Evolutionary conservation across 768 basidiomycete genomes (phyloP), one percentile per base, ranked within the genome.

Genomic region (Boletus eberwhitei): DNA sequence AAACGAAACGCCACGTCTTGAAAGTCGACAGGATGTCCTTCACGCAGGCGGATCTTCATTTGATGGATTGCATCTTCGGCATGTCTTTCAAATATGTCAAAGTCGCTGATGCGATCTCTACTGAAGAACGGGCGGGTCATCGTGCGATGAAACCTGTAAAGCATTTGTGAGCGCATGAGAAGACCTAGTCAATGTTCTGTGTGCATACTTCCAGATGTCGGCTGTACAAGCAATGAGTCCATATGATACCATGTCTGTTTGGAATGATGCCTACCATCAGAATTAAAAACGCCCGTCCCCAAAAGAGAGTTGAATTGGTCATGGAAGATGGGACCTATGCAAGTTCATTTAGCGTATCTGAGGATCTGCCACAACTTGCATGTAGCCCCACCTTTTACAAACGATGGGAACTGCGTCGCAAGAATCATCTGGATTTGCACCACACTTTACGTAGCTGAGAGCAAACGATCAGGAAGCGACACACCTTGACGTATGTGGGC

Each of bases 61-160:
- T 70, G 73, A 19, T 43, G 51, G 22, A 75, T 64, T 0, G 69
- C 70, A n/a, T 69, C 64, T 17, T 66, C 60, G 6, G 73, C 64
- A 29, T 75, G 73, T 48, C 59, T 61, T 42, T 77, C 73, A 49
- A 77, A 77, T 7, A 70, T 71, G 38, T 75, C 71, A 50, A 77
- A 76, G 53, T 77, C 66, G 29, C 67, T 68, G 56, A 75, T 69
- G n/a, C 74, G 65, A 22, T 76, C 72, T 39, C 55, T 73, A 50
- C 41, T 70, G 62, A 77, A 77, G 65, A 77, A 77, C 3, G 75
- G 75, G 22, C 75, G 70, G 2, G 76, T 71, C 73, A 77, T 77
- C 6, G 63, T 57, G 19, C 77, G 73, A 48, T 76, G 77, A 43
- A 75, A 77, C 57, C 75, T 77, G 37, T 4, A 14, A 8, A 5